Base-by-base conservation (phyloP, 2,329 filamentous ascomycete genomes). In the Hypoxylon sp. region DNA sequence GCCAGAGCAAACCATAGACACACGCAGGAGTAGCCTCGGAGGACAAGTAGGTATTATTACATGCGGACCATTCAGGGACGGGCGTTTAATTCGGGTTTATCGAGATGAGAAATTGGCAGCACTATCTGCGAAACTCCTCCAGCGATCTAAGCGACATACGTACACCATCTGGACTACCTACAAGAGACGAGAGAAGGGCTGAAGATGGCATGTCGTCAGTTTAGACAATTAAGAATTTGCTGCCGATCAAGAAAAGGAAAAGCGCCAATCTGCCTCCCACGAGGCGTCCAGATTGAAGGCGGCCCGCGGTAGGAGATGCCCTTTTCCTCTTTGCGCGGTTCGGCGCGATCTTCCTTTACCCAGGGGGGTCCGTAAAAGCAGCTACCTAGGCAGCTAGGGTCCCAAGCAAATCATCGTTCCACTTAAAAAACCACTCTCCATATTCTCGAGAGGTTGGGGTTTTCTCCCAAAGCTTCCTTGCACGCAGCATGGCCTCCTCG, bases 321-420 rank as follows among this genome's bases (percentile, higher is more conserved):
- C 47, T 66, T 55, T 57, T 52, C 55, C 60, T 67, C 67, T 60
- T 61, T 62, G 42, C 54, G 60, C 64, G 48, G 64, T 65, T 61
- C 67, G 67, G 64, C 60, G 57, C 64, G 61, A 68, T 70, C 64
- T 70, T 62, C 58, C 48, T 53, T 62, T 59, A 55, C 56, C 53
- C 58, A 24, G 35, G 44, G 51, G 15, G 51, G 11, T 15, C 37
- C 54, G 15, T 39, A 29, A 42, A 32, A n/a, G n/a, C n/a, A n/a
- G n/a, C n/a, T n/a, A n/a, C n/a, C n/a, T n/a, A n/a, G n/a, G 8
- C 31, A 32, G 11, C 46, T 32, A 50, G 52, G 60, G 60, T 31
- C 52, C 52, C 42, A 70, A 63, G 64, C 68, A 68, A 70, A 68
- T 70, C 68, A 70, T 68, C 57, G 57, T 67, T 27, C 68, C 68